Conservation (phyloP, 2,329 filamentous ascomycete genomes). For the Cephalotrichum gorgonifer region DNA sequence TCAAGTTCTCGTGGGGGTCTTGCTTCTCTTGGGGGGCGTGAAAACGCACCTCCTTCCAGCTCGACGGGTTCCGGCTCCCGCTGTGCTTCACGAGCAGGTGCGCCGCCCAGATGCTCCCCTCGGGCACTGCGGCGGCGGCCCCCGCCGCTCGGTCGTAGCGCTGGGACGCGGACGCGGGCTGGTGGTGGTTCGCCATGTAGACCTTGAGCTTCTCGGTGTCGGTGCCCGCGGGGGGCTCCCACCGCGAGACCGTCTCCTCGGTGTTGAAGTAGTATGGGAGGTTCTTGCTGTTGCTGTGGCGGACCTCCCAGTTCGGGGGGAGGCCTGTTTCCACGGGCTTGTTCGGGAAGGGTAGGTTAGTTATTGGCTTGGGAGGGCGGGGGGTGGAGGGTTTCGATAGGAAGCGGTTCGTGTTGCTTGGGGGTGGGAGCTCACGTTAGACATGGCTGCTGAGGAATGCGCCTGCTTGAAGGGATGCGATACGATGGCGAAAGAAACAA, state of each 20-base stretch:
- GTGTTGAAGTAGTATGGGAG: conserved; percentile 98
- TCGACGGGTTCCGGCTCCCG: conserved; percentile 77
- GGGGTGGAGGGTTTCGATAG: too few species aligned
- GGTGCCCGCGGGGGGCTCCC: conserved; percentile 83
- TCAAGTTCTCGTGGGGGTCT: not conserved
- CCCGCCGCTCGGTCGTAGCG: conserved; percentile 9
- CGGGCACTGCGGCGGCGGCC: conserved; percentile 31
- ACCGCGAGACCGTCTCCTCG: conserved; percentile 75
- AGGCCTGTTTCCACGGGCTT: conserved; percentile 56
- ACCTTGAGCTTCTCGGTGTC: conserved; percentile 87
- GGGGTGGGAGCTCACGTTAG: too few species aligned
- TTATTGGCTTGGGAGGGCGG: too few species aligned
- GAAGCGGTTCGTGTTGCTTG: too few species aligned
- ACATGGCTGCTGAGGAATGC: too few species aligned
- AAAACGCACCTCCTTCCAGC: conserved; percentile 66
- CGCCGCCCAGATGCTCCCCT: conserved; percentile 84
- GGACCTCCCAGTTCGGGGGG: conserved; percentile 84
- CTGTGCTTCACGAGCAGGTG: conserved; percentile 92
- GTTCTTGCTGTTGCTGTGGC: conserved; percentile 96
- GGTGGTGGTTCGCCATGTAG: conserved; percentile 86
- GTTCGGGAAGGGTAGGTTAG: too few species aligned
- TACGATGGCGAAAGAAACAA: too few species aligned
- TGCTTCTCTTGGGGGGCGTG: too few species aligned
- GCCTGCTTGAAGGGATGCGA: too few species aligned
- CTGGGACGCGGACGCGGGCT: conserved; percentile 56